Percentiles rank a stretch among this genome's conserved stretches.
phyloP scores from a whole-genome alignment of 2,329 filamentous ascomycete genomes.

The Colletotrichum sp. region DNA sequence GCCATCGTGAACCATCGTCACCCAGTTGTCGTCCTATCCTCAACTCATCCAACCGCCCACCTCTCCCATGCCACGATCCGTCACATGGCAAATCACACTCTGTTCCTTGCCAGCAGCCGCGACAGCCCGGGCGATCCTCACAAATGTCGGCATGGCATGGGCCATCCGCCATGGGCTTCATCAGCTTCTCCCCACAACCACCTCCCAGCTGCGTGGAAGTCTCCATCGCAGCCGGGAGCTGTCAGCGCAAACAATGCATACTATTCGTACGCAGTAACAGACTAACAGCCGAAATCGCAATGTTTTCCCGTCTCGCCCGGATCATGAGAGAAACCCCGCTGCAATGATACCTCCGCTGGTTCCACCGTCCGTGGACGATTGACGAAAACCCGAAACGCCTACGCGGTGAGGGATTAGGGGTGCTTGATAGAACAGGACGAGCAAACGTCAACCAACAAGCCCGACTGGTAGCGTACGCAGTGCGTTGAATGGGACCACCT shows the following conservation, averaged over 20 bases:
- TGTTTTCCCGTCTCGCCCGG: not conserved
- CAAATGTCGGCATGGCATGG: not conserved
- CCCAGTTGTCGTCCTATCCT: not conserved
- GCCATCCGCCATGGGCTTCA: not conserved
- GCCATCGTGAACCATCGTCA: not conserved
- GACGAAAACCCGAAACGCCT: not conserved
- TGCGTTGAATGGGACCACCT: not conserved
- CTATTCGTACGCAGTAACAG: not conserved
- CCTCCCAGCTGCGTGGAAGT: not conserved
- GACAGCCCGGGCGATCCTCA: not conserved
- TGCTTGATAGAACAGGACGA: not conserved
- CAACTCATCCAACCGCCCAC: not conserved
- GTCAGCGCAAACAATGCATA: not conserved
- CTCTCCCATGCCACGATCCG: not conserved
- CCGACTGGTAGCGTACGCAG: not conserved
- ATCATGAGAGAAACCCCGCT: slow-evolving; percentile 3
- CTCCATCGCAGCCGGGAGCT: not conserved
- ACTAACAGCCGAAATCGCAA: not conserved
- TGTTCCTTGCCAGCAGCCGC: not conserved
- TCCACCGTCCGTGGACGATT: slow-evolving; percentile 13
- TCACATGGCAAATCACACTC: not conserved
- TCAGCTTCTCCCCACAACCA: not conserved
- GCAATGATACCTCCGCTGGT: slow-evolving; percentile 5
- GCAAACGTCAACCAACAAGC: not conserved
- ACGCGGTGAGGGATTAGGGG: not conserved